Evolutionary conservation across 2,329 filamentous ascomycete genomes (phyloP).

Genomic region (Aspergillus bombycis): DNA sequence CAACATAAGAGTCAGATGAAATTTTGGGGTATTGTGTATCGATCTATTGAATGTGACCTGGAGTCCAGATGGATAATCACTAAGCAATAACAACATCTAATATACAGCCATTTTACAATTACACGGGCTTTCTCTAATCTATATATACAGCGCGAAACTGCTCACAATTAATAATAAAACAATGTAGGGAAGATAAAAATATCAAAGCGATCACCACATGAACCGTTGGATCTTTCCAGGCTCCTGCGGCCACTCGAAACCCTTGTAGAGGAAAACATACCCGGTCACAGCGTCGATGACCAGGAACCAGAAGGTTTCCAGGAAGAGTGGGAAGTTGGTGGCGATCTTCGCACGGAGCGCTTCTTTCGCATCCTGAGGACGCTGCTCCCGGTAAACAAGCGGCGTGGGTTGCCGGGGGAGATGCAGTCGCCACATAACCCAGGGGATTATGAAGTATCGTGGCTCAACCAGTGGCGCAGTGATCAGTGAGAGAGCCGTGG

Average conservation of each 20-base stretch:
- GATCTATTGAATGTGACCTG: no score
- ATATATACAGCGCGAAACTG: slow-evolving; percentile 12
- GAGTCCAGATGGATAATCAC: no score
- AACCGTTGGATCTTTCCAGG: slow-evolving; percentile 63
- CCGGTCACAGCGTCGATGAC: slow-evolving; percentile 43
- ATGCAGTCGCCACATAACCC: slow-evolving; percentile 88
- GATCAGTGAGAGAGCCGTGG: slow-evolving; percentile 76
- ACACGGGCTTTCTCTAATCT: not conserved
- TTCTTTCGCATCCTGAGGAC: slow-evolving; percentile 25
- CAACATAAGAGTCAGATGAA: no score
- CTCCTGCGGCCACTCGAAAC: slow-evolving; percentile 31
- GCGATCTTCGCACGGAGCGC: slow-evolving; percentile 31
- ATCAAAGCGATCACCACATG: slow-evolving; percentile 58
- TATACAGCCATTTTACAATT: not conserved
- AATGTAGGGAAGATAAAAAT: not conserved
- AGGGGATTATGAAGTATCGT: slow-evolving; percentile 92
- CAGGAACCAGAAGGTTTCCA: slow-evolving; percentile 63
- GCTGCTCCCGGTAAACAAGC: slow-evolving; percentile 31
- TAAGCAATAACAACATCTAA: not conserved
- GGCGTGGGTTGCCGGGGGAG: slow-evolving; percentile 57
- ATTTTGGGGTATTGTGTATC: no score
- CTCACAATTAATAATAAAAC: not conserved
- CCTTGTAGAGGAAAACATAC: slow-evolving; percentile 27
- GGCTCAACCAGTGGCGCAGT: slow-evolving; percentile 93
- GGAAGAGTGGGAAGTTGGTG: slow-evolving; percentile 34